Evolutionary conservation across 257 asterid genomes (phyloP), one percentile per base, ranked within the genome.

Genomic region (Lavandula angustifolia): DNA sequence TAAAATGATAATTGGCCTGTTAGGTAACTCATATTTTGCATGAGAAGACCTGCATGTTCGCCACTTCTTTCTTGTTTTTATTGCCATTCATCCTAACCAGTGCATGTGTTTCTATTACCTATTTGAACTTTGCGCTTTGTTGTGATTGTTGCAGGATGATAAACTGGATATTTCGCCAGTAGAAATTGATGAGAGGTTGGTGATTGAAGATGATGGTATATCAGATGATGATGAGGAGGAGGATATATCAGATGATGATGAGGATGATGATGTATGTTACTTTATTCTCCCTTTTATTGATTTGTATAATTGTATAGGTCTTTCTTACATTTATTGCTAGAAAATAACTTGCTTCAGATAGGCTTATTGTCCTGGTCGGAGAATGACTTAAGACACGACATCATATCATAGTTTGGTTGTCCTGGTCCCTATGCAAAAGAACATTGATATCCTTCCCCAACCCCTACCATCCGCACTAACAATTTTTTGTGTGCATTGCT

Each of bases 151-250:
- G 72, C 84, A 94, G 99, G 99, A 88, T 64, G 98, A 94, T 57
- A 98, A 86, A 63, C 75, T 94, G 82, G 94, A 82, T 69, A 81
- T 82, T 60, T 83, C 95, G 29, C 95, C 96, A 12, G 81, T 88
- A 32, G 98, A 86, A 71, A 78, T 88, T 65, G 95, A 90, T 58
- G 98, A 87, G 53, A 85, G 95, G 44, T 78, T 88, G 87, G 95
- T 94, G 79, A 94, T 90, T 75, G 98, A 90, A 75, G 95, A 91
- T 75, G 99, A 90, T 60, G 97, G 90, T 70, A 78, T 94, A 42
- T 94, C 99, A 6, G 96, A 90, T 72, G 97, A 89, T 4, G 94
- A 89, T 3, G 95, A 78, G n/a, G n/a, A n/a, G n/a, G n/a, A n/a
- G n/a, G n/a, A n/a, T n/a, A n/a, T n/a, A n/a, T n/a, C n/a, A n/a